Evolutionary conservation across 1,139 yeast genomes (phyloP).

Genomic region (Diutina siamensis): DNA sequence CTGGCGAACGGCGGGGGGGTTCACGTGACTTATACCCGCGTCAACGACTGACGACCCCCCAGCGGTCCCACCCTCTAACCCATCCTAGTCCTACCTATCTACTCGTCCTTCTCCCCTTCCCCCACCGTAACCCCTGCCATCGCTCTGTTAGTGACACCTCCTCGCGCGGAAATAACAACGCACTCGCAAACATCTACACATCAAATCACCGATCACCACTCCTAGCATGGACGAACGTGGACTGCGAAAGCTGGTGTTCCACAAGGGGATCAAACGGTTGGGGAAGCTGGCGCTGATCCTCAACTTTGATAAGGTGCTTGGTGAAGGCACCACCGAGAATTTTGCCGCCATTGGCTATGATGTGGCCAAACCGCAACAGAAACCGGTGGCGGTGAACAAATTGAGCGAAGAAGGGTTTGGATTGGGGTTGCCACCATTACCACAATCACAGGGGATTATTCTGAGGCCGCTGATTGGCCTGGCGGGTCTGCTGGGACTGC

Average conservation of each 20-base stretch:
- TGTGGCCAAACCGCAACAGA: slow-evolving; percentile 13
- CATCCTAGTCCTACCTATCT: no score
- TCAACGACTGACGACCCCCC: no score
- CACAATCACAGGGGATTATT: background rate
- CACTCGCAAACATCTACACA: background rate
- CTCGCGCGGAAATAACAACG: slow-evolving; percentile 2
- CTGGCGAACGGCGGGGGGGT: no score
- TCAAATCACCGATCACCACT: background rate
- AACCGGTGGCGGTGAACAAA: slow-evolving; percentile 21
- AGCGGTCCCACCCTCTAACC: no score
- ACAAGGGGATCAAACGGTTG: slow-evolving; percentile 13
- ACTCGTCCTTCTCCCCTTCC: no score
- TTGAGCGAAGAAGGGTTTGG: slow-evolving; percentile 14
- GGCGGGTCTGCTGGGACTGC: background rate
- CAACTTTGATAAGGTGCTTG: slow-evolving; percentile 9
- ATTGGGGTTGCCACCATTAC: background rate
- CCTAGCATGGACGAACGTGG: slow-evolving; percentile 5
- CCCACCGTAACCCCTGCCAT: no score
- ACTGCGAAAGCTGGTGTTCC: slow-evolving; percentile 9
- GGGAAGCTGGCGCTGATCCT: slow-evolving; percentile 11
- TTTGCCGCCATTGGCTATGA: slow-evolving; percentile 29
- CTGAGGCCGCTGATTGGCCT: slow-evolving; percentile 6
- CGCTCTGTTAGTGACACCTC: no score
- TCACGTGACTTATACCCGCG: no score
- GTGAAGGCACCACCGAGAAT: slow-evolving; percentile 8